phyloP scores from a whole-genome alignment of 306 rosid species.

The Cicer pinnatifidum region DNA sequence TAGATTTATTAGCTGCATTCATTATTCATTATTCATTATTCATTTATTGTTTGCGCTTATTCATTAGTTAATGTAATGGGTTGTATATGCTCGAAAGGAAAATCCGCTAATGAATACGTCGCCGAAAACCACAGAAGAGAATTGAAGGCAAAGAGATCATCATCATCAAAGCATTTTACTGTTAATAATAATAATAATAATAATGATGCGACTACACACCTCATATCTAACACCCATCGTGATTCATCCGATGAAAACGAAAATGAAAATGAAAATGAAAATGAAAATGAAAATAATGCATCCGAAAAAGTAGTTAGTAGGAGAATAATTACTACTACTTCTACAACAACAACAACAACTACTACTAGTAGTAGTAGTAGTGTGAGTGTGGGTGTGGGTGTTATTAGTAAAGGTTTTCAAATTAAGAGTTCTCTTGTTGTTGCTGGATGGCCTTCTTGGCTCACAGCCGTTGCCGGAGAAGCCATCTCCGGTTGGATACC shows the following conservation, averaged over 20 bases:
- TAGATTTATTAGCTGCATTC: background rate
- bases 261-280: conserved; percentile 41
- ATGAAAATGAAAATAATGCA: conserved; percentile 28
- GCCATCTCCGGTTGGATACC: conserved; percentile 89
- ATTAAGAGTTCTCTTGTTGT: conserved; percentile 61
- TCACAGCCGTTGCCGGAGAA: conserved; percentile 79
- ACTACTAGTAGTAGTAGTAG: conserved; percentile 35
- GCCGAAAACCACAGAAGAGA: conserved; percentile 49
- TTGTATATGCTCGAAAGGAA: conserved; percentile 70
- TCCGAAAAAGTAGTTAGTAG: conserved; percentile 26
- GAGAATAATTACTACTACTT: conserved; percentile 17
- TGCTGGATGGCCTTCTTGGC: conserved; percentile 96
- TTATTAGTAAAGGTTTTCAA: conserved; percentile 32
- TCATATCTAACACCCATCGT: conserved; percentile 43
- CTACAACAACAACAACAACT: too few relatives aligned
- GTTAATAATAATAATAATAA: conserved; percentile 2
- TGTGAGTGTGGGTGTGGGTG: conserved; percentile 61
- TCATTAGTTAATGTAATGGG: conserved; percentile 55
- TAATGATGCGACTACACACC: conserved; percentile 51
- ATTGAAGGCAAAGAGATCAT: conserved; percentile 46
- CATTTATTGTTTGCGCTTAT: background rate
- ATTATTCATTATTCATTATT: background rate
- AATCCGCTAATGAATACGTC: conserved; percentile 43
- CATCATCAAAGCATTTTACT: conserved; percentile 43
- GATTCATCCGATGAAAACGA: conserved; percentile 50